These are phyloP conservation scores for Coemansia sp. DNA, from an alignment of 192 early-diverging fungal genomes.

Conservation along the genomic window DNA sequence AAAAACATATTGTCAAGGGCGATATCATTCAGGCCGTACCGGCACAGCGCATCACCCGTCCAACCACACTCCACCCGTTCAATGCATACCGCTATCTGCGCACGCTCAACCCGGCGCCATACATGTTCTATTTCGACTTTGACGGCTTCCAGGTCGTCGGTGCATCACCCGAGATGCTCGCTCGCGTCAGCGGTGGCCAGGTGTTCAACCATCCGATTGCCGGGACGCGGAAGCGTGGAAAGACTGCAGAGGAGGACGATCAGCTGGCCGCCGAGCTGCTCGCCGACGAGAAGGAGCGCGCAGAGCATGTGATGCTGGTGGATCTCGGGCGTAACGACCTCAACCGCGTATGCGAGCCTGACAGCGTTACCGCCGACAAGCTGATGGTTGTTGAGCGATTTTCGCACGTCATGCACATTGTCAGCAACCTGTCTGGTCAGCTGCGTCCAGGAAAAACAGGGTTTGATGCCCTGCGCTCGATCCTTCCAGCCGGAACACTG, in stretches of 20 bases:
- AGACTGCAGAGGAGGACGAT: constrained; percentile 83
- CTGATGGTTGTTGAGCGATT: constrained; percentile 98
- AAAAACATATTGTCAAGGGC: constrained; percentile 89
- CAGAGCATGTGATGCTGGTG: constrained; percentile 99
- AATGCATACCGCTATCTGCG: constrained; percentile 96
- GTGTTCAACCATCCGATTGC: constrained; percentile 97
- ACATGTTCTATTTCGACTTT: constrained; percentile 99
- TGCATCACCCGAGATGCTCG: constrained; percentile 97
- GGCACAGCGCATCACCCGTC: constrained; percentile 82
- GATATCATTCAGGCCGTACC: constrained; percentile 99
- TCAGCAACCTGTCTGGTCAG: constrained; percentile 90
- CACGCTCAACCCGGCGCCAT: constrained; percentile 97
- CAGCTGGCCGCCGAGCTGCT: constrained; percentile 85
- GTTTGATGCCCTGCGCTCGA: constrained; percentile 95
- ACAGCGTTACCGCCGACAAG: constrained; percentile 89
- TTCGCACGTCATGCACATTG: constrained; percentile 99
- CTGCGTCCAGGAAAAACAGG: constrained; percentile 85
- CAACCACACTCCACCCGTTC: constrained; percentile 91
- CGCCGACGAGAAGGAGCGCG: constrained; percentile 91
- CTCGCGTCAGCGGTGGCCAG: constrained; percentile 78
- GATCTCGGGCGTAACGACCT: constrained; percentile 99
- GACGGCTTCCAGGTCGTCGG: constrained; percentile 93
- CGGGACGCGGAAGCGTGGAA: constrained; percentile 90
- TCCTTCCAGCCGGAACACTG: constrained; percentile 98
- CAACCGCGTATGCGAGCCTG: constrained; percentile 93